Evolutionary conservation across 352 stramenopile species (phyloP).

Genomic region (Phytophthora chlamydospora): DNA sequence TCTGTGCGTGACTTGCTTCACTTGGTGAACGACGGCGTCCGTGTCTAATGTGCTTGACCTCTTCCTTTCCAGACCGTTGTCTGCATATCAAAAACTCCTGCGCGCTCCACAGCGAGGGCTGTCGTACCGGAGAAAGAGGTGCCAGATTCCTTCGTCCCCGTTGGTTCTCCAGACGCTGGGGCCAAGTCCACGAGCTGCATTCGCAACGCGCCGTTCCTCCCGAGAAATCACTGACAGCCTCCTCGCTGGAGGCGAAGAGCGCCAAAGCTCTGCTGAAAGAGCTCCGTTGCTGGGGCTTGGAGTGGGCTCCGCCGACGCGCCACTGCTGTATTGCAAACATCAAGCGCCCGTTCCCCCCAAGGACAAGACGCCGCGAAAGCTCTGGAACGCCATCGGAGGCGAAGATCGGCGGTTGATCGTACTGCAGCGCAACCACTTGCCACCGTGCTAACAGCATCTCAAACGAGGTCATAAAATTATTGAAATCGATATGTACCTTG

Average conservation of each 20-base stretch:
- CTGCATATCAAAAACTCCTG: constrained; percentile 37
- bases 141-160: constrained; percentile 21
- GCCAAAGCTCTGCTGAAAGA: constrained; percentile 6
- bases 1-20: constrained; percentile 30
- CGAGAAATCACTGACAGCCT: not conserved
- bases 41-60: not conserved
- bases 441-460: constrained; percentile 29
- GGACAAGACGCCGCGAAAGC: constrained; percentile 67
- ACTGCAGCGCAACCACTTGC: constrained; percentile 58
- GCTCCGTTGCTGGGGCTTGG: constrained; percentile 21
- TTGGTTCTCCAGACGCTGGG: constrained; percentile 32
- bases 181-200: constrained; percentile 30
- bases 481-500: constrained; percentile 1
- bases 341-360: constrained; percentile 58
- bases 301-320: constrained; percentile 13
- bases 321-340: constrained; percentile 66
- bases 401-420: constrained; percentile 78
- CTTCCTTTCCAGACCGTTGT: constrained; percentile 30
- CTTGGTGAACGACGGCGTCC: not conserved
- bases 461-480: constrained; percentile 11
- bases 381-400: constrained; percentile 80
- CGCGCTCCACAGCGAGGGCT: constrained; percentile 18
- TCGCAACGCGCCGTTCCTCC: constrained; percentile 3
- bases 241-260: constrained; percentile 4
- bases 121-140: constrained; percentile 30